A percentile compares a stretch with the other conserved stretches of the same genome.
Evolutionary conservation across 306 rosid species (phyloP).

Genomic region (Lathyrus tuberosus): DNA sequence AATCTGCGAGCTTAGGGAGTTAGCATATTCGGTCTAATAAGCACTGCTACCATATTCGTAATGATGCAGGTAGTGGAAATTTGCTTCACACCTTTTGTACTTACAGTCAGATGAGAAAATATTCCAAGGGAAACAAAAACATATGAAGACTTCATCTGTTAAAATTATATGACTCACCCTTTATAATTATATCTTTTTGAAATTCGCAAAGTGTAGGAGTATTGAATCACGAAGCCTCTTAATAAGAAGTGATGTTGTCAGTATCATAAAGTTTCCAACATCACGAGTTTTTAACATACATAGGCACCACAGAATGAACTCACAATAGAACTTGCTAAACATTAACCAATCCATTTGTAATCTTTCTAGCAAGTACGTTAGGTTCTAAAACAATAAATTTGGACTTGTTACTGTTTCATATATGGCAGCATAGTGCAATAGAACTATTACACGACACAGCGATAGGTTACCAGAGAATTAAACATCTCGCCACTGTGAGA

Average conservation of each 20-base stretch:
- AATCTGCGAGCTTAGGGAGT: background rate
- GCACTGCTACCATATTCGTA: too few relatives aligned
- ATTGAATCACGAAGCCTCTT: background rate
- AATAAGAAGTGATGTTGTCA: background rate
- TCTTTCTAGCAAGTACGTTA: background rate
- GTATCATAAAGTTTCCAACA: background rate
- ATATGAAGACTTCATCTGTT: background rate
- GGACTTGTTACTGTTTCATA: background rate
- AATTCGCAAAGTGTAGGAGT: background rate
- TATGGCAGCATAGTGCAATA: background rate
- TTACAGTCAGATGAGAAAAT: too few relatives aligned
- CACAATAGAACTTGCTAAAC: constrained; percentile 3
- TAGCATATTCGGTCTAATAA: too few relatives aligned
- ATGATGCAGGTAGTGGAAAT: too few relatives aligned
- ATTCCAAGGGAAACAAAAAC: background rate
- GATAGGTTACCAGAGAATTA: too few relatives aligned
- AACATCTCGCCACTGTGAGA: too few relatives aligned
- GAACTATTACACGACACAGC: constrained; percentile 38
- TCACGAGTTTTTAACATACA: background rate
- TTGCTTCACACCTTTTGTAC: too few relatives aligned
- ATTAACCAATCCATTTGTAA: background rate
- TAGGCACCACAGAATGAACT: background rate
- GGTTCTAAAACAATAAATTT: constrained; percentile 9
- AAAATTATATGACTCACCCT: background rate
- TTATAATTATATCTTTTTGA: too few relatives aligned